These are phyloP conservation scores for Kodamaea derodonti DNA, from an alignment of 1,139 yeast genomes.

Conservation along the genomic window DNA sequence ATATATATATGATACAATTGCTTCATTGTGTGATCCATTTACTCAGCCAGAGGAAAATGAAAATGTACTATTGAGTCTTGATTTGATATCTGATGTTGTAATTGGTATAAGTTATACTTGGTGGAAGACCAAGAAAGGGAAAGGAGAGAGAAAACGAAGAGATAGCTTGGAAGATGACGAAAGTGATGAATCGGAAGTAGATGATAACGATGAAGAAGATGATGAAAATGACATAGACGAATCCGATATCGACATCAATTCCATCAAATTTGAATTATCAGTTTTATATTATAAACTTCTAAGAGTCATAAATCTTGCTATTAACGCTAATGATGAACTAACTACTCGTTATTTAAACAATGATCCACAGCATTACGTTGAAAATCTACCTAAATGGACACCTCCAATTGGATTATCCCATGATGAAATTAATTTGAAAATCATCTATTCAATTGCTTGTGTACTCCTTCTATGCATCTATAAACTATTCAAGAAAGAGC, in stretches of 20 bases:
- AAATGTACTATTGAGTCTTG: conserved; percentile 47
- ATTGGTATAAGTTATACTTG: conserved; percentile 36
- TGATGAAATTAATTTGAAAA: conserved; percentile 32
- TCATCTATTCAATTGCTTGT: conserved; percentile 51
- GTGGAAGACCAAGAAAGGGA: conserved; percentile 8
- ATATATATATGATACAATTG: conserved; percentile 26
- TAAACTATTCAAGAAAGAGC: conserved; percentile 39
- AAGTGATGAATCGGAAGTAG: conserved; percentile 2
- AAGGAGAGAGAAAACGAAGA: neutral
- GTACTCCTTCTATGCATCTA: conserved; percentile 49
- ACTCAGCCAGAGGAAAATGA: conserved; percentile 70
- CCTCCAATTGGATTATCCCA: conserved; percentile 36
- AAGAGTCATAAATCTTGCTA: conserved; percentile 31
- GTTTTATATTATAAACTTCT: conserved; percentile 39
- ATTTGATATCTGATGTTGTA: conserved; percentile 48
- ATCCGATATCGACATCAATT: conserved; percentile 9
- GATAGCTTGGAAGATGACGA: conserved; percentile 9
- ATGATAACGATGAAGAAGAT: conserved; percentile 8
- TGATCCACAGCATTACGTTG: conserved; percentile 41
- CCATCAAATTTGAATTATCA: conserved; percentile 39
- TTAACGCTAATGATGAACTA: conserved; percentile 49
- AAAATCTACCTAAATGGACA: conserved; percentile 47
- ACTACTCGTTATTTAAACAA: conserved; percentile 40
- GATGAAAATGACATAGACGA: conserved; percentile 1
- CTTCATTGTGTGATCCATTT: conserved; percentile 58